phyloP scores from a whole-genome alignment of 345 rosid genomes.

The Gossypium stocksii region DNA sequence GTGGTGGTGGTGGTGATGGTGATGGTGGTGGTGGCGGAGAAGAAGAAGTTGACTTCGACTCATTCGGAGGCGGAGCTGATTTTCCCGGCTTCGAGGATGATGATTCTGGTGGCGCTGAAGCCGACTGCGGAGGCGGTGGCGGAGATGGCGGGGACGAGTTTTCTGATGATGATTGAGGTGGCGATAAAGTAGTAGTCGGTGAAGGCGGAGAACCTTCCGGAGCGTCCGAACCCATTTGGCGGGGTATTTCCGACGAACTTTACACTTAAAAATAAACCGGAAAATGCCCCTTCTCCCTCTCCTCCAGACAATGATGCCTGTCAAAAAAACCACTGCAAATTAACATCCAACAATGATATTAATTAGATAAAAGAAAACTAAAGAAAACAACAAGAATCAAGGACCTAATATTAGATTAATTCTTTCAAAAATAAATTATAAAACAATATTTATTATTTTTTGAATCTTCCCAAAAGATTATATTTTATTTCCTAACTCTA shows the following conservation, averaged over 20 bases:
- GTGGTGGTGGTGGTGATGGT: conserved; percentile 7
- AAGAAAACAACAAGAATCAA: not conserved
- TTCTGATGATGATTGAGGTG: not conserved
- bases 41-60: conserved; percentile 9
- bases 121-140: conserved; percentile 14
- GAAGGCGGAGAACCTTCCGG: conserved; percentile 1
- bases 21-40: conserved; percentile 22
- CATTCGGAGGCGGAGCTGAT: conserved; percentile 23
- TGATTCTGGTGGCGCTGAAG: conserved; percentile 31
- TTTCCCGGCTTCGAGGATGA: conserved; percentile 28
- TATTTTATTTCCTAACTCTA: too few relatives aligned
- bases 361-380: not conserved
- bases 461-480: too few relatives aligned
- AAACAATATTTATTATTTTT: too few relatives aligned
- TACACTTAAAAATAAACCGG: conserved; percentile 2
- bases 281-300: conserved; percentile 20
- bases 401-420: too few relatives aligned
- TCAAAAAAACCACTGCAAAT: conserved; percentile 8
- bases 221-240: conserved; percentile 18
- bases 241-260: conserved; percentile 12
- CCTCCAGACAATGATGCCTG: conserved; percentile 17
- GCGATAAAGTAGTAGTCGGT: not conserved
- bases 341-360: not conserved
- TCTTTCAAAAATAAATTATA: too few relatives aligned
- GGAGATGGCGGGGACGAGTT: conserved; percentile 30